Conservation (phyloP, 2,329 filamentous ascomycete genomes). For the Nigrospora oryzae region DNA sequence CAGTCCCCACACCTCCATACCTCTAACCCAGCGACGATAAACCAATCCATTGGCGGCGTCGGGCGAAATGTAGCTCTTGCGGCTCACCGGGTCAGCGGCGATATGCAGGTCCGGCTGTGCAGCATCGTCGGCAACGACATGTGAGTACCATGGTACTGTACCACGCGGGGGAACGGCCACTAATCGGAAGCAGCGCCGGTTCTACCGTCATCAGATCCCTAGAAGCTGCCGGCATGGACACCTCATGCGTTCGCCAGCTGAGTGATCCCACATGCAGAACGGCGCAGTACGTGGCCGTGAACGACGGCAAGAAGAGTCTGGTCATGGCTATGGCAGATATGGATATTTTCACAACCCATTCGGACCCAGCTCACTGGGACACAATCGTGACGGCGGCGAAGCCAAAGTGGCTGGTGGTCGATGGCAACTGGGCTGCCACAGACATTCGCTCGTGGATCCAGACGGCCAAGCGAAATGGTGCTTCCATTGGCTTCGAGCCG, state of each 20-base stretch:
- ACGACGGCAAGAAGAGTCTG: conserved; percentile 74
- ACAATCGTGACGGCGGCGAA: conserved; percentile 44
- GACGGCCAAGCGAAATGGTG: conserved; percentile 45
- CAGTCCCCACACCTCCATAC: conserved; percentile 55
- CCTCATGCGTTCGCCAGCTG: conserved; percentile 52
- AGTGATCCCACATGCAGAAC: conserved; percentile 53
- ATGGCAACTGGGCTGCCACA: conserved; percentile 72
- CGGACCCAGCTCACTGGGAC: conserved; percentile 49
- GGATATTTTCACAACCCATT: conserved; percentile 62
- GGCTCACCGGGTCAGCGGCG: conserved; percentile 58
- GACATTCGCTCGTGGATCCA: conserved; percentile 61
- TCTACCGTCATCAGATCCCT: conserved; percentile 63
- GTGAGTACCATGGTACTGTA: conserved; percentile 29
- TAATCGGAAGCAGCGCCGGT: conserved; percentile 50
- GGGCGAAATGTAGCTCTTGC: conserved; percentile 87
- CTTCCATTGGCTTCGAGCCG: conserved; percentile 73
- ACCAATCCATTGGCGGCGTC: conserved; percentile 80
- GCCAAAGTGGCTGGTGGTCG: conserved; percentile 74
- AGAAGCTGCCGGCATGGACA: conserved; percentile 53
- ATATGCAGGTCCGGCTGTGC: conserved; percentile 59
- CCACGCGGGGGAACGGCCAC: neutral
- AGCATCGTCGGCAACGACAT: conserved; percentile 75
- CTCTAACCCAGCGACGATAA: conserved; percentile 77
- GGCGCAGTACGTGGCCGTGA: conserved; percentile 86
- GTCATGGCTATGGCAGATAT: conserved; percentile 95